Evolutionary conservation across 1,139 yeast genomes (phyloP), one percentile per base, ranked within the genome.

Genomic region (Magnusiomyces tetraspermus): DNA sequence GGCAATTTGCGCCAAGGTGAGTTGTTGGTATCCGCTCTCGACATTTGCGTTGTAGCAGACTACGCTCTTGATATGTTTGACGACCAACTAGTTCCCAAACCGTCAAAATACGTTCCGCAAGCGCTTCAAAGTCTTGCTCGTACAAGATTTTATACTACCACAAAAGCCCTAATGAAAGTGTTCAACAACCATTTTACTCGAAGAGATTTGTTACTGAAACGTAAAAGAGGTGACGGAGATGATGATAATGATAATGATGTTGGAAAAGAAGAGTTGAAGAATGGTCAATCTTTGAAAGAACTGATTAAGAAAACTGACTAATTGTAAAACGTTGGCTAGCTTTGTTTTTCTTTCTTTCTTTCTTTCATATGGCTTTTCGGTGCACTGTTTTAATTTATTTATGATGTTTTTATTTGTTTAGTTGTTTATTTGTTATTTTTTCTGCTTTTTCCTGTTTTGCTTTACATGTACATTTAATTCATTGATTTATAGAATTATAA

Each of bases 1-100:
- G 24, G 42, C n/a, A 38, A 38, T 38, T 21, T 38, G 24, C 22
- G 42, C 8, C 42, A 38, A 38, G 42, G 42, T n/a, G 42, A 38
- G 42, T 24, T 38, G 8, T 22, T 38, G 11, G 42, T 38, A 6
- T 38, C 42, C 21, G 42, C 42, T 38, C 42, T 38, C 21, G 42
- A 38, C 15, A 38, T 38, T 24, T 19, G 21, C 15, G 8, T 19
- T 19, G 42, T 38, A 8, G 42, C 13, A 3, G 42, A 38, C 42
- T 38, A 38, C 21, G 42, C 42, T 38, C 24, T 38, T 6, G 24
- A 38, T 19, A 38, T 38, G 42, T 38, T 38, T 38, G 42, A 38
- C 11, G n/a, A 38, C 42, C 22, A 24, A 10, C 24, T 19, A 19
- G 24, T 38, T 6, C 42, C 42, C 8, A 38, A 38, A 24, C 42